These are phyloP conservation scores for Russula dissimulans DNA, from an alignment of 768 basidiomycete genomes.

Conservation along the genomic window DNA sequence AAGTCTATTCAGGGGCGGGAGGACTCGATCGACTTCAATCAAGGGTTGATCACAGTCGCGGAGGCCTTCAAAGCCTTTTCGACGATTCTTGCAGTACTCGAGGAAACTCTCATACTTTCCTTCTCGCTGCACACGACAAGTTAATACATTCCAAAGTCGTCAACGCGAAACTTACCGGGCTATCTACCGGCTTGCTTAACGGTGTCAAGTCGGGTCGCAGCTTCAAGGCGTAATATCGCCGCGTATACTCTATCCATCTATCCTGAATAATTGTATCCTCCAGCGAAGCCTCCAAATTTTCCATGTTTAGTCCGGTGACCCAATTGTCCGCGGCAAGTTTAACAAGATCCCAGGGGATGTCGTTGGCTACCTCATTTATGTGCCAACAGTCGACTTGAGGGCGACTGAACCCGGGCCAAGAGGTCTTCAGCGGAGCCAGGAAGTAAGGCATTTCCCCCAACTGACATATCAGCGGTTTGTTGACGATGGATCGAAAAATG, in stretches of 20 bases:
- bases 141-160: neutral
- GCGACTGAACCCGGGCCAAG: conserved; percentile 29
- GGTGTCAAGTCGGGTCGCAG: conserved; percentile 65
- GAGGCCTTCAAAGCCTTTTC: conserved; percentile 55
- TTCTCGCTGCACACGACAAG: conserved; percentile 42
- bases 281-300: conserved; percentile 30
- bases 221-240: conserved; percentile 49
- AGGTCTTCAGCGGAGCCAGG: conserved; percentile 46
- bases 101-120: conserved; percentile 49
- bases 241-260: conserved; percentile 64
- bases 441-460: conserved; percentile 52
- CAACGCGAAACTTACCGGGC: conserved; percentile 37
- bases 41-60: conserved; percentile 59
- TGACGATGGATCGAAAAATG: conserved; percentile 50
- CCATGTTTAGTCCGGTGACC: conserved; percentile 39
- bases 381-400: conserved; percentile 21
- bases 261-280: conserved; percentile 63
- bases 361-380: conserved; percentile 32
- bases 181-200: conserved; percentile 57
- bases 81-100: conserved; percentile 54
- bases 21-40: conserved; percentile 52
- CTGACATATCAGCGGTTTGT: conserved; percentile 56
- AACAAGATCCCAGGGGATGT: conserved; percentile 59
- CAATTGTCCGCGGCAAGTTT: conserved; percentile 42
- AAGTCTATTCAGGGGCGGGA: conserved; percentile 46